Evolutionary conservation across 2,329 filamentous ascomycete genomes (phyloP).

Genomic region (Sphaerulina vaccinii): DNA sequence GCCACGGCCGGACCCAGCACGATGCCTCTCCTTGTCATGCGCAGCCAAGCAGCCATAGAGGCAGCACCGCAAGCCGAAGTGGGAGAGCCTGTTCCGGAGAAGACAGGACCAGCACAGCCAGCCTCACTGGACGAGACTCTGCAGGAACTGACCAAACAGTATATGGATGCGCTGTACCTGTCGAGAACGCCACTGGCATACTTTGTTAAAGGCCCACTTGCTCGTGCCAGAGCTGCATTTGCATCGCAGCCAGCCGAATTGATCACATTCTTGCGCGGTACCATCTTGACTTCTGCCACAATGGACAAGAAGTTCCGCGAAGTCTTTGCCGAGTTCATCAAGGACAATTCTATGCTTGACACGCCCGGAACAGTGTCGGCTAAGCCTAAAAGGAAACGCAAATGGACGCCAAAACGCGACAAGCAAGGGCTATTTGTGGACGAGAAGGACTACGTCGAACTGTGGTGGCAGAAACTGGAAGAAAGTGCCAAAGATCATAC

Average conservation of each 20-base stretch:
- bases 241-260: constrained; percentile 63
- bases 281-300: constrained; percentile 46
- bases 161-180: constrained; percentile 49
- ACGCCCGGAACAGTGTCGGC: constrained; percentile 24
- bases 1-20: neutral
- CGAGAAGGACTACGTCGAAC: constrained; percentile 64
- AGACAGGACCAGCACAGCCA: neutral
- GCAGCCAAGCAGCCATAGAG: neutral
- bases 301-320: constrained; percentile 81
- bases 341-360: constrained; percentile 45
- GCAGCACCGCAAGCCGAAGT: neutral
- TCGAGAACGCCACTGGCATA: constrained; percentile 73
- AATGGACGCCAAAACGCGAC: constrained; percentile 61
- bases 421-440: constrained; percentile 67
- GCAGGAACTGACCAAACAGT: constrained; percentile 37
- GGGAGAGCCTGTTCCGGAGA: neutral
- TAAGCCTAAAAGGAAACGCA: constrained; percentile 53
- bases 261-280: constrained; percentile 62
- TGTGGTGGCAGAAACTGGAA: constrained; percentile 68
- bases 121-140: constrained; percentile 21
- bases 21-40: neutral
- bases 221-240: constrained; percentile 70
- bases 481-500: constrained; percentile 39
- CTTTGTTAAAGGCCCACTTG: constrained; percentile 78
- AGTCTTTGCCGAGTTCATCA: constrained; percentile 63